Evolutionary conservation across 2,329 filamentous ascomycete species (phyloP), one percentile per base, ranked within the genome.

Genomic region (Xylaria multiplex): DNA sequence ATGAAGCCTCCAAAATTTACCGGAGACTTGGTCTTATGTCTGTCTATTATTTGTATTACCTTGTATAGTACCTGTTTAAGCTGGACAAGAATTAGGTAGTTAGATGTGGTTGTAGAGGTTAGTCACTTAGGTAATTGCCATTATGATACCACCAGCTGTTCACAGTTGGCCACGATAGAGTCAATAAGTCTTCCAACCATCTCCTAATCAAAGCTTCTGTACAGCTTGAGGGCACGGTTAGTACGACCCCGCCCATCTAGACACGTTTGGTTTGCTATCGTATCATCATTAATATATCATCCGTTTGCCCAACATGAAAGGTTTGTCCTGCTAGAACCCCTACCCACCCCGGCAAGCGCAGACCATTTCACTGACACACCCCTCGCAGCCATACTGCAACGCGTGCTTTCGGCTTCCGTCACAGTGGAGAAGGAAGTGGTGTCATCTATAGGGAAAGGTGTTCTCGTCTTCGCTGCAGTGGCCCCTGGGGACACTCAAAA

Each of bases 401-500:
- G 96, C 71, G 96, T 99, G 58, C 88, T 97, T 67, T 98, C 94
- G 49, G 95, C 95, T 67, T 97, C 95, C 7, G 96, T 99, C 73
- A 96, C 93, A 1, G 95, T 99, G 59, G 94, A 99, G 77, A 91
- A 93, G 76, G 86, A 97, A 77, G 82, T 97, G 35, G 87, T 99
- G 52, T 98, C 96, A 1, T 92, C 91, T 2, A 98, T 99, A 74
- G 93, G 93, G 66, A 92, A 91, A 79, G 96, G 96, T 35, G 82
- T 99, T 49, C 84, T 99, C 6, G 93, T 98, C 37, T 91, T 99
- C 77, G 95, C 95, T 24, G 96, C 94, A 30, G 89, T 99, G 49
- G 93, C 91, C 37, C 94, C 93, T 46, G 91, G 94, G 61, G 96
- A 99, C 76, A 97, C 93, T 2, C 86, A 91, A 72, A 96, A 94